Conservation (phyloP, 2,329 filamentous ascomycete species). For the Ilyonectria mors-panacis region DNA sequence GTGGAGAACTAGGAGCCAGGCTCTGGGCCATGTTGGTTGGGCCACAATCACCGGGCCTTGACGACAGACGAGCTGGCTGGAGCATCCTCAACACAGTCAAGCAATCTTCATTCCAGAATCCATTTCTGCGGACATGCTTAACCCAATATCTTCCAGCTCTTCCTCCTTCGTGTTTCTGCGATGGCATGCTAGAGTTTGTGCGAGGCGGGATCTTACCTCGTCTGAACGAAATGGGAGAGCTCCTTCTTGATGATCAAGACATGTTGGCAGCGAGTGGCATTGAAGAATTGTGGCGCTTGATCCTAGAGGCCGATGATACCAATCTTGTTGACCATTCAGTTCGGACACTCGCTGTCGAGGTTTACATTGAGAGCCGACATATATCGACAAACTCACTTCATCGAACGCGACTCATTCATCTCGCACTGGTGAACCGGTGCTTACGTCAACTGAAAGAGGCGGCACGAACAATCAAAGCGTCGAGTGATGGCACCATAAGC, state of each 20-base stretch:
- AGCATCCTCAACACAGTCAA: slow-evolving; percentile 69
- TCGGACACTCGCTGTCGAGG: slow-evolving; percentile 75
- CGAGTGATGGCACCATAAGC: slow-evolving; percentile 58
- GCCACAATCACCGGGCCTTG: slow-evolving; percentile 68
- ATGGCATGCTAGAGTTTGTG: slow-evolving; percentile 75
- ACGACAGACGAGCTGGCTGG: slow-evolving; percentile 80
- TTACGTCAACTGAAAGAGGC: slow-evolving; percentile 77
- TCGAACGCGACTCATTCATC: slow-evolving; percentile 72
- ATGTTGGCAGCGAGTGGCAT: slow-evolving; percentile 67
- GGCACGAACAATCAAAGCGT: slow-evolving; percentile 67
- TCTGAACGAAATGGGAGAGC: slow-evolving; percentile 60
- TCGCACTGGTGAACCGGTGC: slow-evolving; percentile 81
- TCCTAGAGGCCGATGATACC: slow-evolving; percentile 76
- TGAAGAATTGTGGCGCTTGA: slow-evolving; percentile 88
- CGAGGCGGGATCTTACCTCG: slow-evolving; percentile 64
- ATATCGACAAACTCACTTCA: slow-evolving; percentile 65
- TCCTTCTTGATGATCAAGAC: slow-evolving; percentile 67
- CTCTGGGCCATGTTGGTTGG: slow-evolving; percentile 85
- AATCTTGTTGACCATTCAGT: slow-evolving; percentile 79
- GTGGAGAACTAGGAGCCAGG: slow-evolving; percentile 70
- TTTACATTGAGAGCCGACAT: slow-evolving; percentile 76
- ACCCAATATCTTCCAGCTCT: slow-evolving; percentile 70
- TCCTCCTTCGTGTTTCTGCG: slow-evolving; percentile 70
- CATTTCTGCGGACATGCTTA: slow-evolving; percentile 70
- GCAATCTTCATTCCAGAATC: slow-evolving; percentile 63